These are phyloP conservation scores for Coniferiporia sulphurascens DNA, from an alignment of 1,284 basidiomycete genomes.

Conservation along the genomic window DNA sequence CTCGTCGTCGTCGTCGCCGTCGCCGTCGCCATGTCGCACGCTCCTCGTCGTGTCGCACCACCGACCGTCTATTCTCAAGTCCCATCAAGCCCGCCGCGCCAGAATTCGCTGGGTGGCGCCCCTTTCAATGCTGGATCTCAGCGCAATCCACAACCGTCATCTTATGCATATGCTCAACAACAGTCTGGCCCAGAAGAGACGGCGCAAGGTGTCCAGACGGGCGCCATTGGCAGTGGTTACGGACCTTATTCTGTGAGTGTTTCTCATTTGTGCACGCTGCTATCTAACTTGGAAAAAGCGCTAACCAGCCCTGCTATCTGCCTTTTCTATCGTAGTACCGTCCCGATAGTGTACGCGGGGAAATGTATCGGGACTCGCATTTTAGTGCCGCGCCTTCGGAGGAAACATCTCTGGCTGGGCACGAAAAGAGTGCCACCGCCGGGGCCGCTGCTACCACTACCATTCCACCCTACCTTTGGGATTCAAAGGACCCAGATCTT, in stretches of 20 bases:
- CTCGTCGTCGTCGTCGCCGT: neutral
- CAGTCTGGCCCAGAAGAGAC: conserved; percentile 35
- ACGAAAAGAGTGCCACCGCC: conserved; percentile 29
- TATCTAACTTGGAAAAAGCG: neutral
- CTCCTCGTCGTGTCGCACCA: conserved; percentile 12
- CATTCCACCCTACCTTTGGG: conserved; percentile 65
- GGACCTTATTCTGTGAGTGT: conserved; percentile 73
- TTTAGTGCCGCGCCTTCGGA: conserved; percentile 63
- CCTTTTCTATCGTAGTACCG: conserved; percentile 45
- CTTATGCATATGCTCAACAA: neutral
- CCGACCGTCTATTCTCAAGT: conserved; percentile 16
- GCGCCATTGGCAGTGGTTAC: conserved; percentile 67
- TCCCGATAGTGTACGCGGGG: conserved; percentile 41
- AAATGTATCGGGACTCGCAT: conserved; percentile 42
- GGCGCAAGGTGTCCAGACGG: conserved; percentile 66
- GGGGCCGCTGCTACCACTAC: conserved; percentile 33
- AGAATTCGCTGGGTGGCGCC: conserved; percentile 4
- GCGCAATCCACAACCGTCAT: neutral
- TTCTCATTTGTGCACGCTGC: neutral
- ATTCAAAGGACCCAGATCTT: conserved; percentile 65
- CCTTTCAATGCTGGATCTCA: conserved; percentile 3
- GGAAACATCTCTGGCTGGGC: conserved; percentile 41
- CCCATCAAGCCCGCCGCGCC: conserved; percentile 13
- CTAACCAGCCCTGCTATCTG: neutral
- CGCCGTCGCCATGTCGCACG: conserved; percentile 8